Base-by-base conservation (phyloP, 345 rosid species). In the Combretum micranthum region DNA sequence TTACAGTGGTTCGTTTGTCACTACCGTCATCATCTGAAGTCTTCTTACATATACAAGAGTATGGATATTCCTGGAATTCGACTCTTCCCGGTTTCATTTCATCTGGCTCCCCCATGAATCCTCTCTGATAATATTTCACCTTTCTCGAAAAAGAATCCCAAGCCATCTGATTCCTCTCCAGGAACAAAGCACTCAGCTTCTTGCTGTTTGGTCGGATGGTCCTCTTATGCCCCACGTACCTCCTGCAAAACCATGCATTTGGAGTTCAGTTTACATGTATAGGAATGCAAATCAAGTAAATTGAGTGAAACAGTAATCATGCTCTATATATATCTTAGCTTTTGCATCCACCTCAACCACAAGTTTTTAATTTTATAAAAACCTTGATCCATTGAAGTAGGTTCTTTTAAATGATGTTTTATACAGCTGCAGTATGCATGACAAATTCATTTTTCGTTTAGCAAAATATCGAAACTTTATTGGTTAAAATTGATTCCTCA, bases 81-180 rank as follows among this genome's bases (percentile, higher is more conserved):
- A 95, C 90, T 13, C 88, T 77, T 56, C 97, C 96, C 21, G 83
- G 86, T 75, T 74, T 85, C 75, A 85, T 65, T 69, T 90, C 90
- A 66, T 94, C 82, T 0, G 97, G 99, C 74, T 94, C 97, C 32
- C 99, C 99, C 93, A 90, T 84, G 73, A 83, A 94, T 67, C 96
- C 99, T 61, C 89, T 89, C 72, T 94, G 96, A 67, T 77, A 72
- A 10, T 86, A 74, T 73, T 86, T 94, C 20, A 94, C 93, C 71
- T 80, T 90, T 66, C 69, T 84, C 61, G 96, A 68, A 52, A 94
- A 87, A 15, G 86, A 72, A 47, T 81, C 81, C 97, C 93, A 90
- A 59, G 74, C 83, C 93, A 87, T 90, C 71, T 51, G 61, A 15
- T 77, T 71, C 39, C 90, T 80, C 60, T 70, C 71, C 87, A 72